Base-by-base conservation (phyloP, 2,329 filamentous ascomycete genomes). In the Rutstroemia sp. region DNA sequence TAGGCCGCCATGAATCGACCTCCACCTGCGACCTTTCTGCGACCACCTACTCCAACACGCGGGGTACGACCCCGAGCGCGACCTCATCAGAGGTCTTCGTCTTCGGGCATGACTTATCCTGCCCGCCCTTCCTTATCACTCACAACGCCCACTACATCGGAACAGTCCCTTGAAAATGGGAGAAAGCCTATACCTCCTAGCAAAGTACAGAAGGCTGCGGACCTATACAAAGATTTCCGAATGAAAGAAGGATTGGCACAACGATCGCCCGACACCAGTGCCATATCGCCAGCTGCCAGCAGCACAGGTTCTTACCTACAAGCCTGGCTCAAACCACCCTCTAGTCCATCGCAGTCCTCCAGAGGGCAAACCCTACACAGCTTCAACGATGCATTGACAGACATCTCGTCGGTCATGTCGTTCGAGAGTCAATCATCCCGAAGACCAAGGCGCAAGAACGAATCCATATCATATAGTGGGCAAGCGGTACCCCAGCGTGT, bases 401-500 rank as follows among this genome's bases (percentile, higher is more conserved):
- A 68, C 38, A 42, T 59, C 3, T 66, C 64, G 9, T 67, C 65
- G 1, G 62, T 68, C 16, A 61, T 68, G 21, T 66, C 64, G 9
- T 67, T 68, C 27, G 58, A 53, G 21, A 64, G 60, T 23, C 57
- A 55, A n/a, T 56, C 62, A 9, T 54, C 59, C 3, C 58, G 48
- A 9, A 57, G 23, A 38, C 19, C 12, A 49, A 56, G 25, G 42
- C 52, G 14, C 21, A 50, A 34, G 8, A 34, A 54, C 5, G 62
- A 64, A 53, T 55, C 59, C 36, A 59, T 54, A 14, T 56, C 65
- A 8, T 67, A 60, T 47, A 51, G 64, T 58, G 66, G 67, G 17
- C 62, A 61, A n/a, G 53, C 45, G 25, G 58, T 68, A 5, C 60
- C 58, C 45, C 52, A 57, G 16, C 60, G 62, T 16, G 54, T 4